Base-by-base conservation (phyloP, 139 green algal genomes). In the Chlorella sp. region DNA sequence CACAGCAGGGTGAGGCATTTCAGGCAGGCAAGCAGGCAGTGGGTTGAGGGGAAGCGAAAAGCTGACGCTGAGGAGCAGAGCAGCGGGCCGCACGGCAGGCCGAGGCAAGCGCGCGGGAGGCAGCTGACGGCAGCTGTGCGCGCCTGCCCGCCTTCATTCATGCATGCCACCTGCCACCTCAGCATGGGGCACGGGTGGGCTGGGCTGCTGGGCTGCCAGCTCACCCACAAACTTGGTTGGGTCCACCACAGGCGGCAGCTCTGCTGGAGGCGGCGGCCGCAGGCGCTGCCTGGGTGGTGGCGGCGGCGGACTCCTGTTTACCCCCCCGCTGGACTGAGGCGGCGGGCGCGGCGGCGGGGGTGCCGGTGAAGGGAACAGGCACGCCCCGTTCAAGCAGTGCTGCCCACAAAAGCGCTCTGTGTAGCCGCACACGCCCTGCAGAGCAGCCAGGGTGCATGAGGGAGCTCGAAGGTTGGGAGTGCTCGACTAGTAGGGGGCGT, bases 361-460 rank as follows among this genome's bases (percentile, higher is more conserved):
- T 1, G 79, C 28, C 26, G 79, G 34, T 30, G 79, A 26, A 30
- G 14, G 53, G 28, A 36, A 24, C 2, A 64, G 28, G 68, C 84
- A 88, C 28, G 84, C 84, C 30, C 84, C 84, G 32, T 28, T 88
- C 28, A 88, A 28, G 84, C 84, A 88, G 68, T 81, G n/a, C 66
- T 88, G 18, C 14, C 84, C 84, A 30, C 84, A 88, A 15, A 81
- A 81, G 9, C 66, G 64, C 2, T 88, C 84, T 16, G 37, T 66
- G 68, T 68, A 69, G 68, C 84, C 84, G 15, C 84, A 88, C 37
- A 88, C 84, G 28, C 84, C 84, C 84, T 88, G 84, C 37, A 80
- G 40, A 26, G 22, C 24, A 18, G 3, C 0, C 22, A 34, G 5
- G 28, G 26, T 24, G 24, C 12, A 40, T 1, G 40, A 1, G 32